Conservation (phyloP, 2,329 filamentous ascomycete genomes). For the Tolypocladium guangdongense region DNA sequence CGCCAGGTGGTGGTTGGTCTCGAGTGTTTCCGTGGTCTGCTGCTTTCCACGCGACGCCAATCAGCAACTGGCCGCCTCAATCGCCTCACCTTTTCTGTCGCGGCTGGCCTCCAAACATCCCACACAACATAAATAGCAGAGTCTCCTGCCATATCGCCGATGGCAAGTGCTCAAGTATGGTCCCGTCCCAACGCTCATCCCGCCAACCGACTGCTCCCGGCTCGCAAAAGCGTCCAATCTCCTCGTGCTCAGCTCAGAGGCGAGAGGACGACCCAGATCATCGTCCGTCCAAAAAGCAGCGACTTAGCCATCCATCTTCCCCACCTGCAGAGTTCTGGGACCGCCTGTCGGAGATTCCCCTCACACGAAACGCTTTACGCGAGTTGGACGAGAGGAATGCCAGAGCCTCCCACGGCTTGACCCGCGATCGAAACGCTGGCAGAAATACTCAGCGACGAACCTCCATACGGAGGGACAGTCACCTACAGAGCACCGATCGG, state of each 20-base stretch:
- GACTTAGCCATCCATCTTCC: conserved; percentile 1
- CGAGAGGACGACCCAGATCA: not conserved
- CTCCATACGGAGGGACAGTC: no score
- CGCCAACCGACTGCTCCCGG: not conserved
- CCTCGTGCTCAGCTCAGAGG: not conserved
- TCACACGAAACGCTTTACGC: conserved; percentile 1
- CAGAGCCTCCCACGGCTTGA: not conserved
- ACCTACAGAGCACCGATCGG: no score
- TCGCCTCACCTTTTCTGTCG: no score
- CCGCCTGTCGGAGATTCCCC: not conserved
- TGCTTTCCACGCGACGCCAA: no score
- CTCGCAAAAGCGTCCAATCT: not conserved
- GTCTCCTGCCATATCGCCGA: not conserved
- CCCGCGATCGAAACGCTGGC: no score
- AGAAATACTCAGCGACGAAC: no score
- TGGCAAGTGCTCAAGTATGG: not conserved
- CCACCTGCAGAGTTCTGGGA: conserved; percentile 4
- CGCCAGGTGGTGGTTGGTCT: no score
- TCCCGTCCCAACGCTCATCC: not conserved
- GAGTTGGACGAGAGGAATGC: not conserved
- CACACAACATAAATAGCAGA: no score
- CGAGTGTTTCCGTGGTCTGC: no score
- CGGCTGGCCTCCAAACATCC: no score
- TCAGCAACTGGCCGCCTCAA: no score
- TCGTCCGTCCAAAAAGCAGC: not conserved